These are phyloP conservation scores for Balakata baccata DNA, from an alignment of 345 rosid species.

Conservation along the genomic window DNA sequence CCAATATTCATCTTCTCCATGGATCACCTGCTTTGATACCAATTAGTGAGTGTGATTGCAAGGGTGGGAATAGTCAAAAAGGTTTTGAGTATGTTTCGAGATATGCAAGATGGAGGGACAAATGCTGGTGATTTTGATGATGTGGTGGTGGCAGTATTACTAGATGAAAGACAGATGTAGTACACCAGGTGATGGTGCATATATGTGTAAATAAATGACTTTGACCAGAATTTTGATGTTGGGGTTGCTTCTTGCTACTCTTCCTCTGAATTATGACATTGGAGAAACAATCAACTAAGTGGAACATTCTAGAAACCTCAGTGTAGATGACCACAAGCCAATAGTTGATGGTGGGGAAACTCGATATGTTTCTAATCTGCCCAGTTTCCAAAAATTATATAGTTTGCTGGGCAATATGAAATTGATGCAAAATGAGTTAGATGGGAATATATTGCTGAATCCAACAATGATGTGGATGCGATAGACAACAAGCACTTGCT, in stretches of 20 bases:
- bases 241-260: conserved; percentile 29
- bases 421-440: conserved; percentile 36
- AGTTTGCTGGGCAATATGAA: conserved; percentile 37
- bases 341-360: conserved; percentile 29
- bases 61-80: no score
- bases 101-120: no score
- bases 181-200: conserved; percentile 42
- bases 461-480: conserved; percentile 35
- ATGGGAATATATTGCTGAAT: conserved; percentile 39
- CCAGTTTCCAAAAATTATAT: conserved; percentile 33
- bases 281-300: conserved; percentile 55
- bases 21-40: no score
- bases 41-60: no score
- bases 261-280: conserved; percentile 40
- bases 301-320: conserved; percentile 35
- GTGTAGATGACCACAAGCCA: conserved; percentile 50
- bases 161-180: no score
- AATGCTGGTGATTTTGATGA: no score
- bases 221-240: conserved; percentile 48
- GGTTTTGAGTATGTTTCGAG: no score
- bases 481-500: conserved; percentile 33
- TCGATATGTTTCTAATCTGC: conserved; percentile 23
- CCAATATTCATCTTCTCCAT: no score
- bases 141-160: no score
- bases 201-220: conserved; percentile 46